Base-by-base conservation (phyloP, 305 asterid species). In the Vinca major region DNA sequence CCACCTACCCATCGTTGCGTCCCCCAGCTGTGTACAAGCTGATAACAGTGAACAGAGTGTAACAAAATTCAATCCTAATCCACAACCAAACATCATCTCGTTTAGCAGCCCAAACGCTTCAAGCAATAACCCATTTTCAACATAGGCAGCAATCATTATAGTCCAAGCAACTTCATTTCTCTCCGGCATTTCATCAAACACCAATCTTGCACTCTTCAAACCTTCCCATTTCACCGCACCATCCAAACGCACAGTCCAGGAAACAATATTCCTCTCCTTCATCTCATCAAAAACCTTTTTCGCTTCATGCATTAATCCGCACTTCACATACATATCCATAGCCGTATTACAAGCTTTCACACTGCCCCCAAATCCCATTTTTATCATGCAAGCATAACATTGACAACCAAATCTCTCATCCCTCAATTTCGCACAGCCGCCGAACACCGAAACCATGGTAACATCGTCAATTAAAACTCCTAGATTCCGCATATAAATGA, bases 191-290 rank as follows among this genome's bases (percentile, higher is more conserved):
- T 80, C 70, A 72, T 86, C 86, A 64, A 90, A 90, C 81, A 86
- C 40, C 1, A 56, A 64, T 79, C 73, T 84, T 33, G 84, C 96
- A 41, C 45, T 75, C 79, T 76, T 80, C 75, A 86, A 65, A 12
- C 92, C 86, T 71, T 84, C 88, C 84, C 78, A 81, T 77, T 77
- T 90, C 71, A 81, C 14, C 74, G 82, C 87, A 37, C 92, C 94
- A 74, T 77, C 84, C 74, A 90, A 74, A 14, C 88, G 79, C 78
- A 85, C 87, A 61, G 96, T 88, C 97, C 97, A 88, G 14, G 97
- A 86, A 79, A 86, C 87, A 33, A 84, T 79, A 75, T 82, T 85
- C 73, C 83, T 79, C 10, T 56, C 86, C 12, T 63, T 65, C 86
- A 81, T 83, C 80, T 84, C 92, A 21, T 72, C 67, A 53, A 91